phyloP scores from a whole-genome alignment of 768 basidiomycete species.

The Suillus bovinus region DNA sequence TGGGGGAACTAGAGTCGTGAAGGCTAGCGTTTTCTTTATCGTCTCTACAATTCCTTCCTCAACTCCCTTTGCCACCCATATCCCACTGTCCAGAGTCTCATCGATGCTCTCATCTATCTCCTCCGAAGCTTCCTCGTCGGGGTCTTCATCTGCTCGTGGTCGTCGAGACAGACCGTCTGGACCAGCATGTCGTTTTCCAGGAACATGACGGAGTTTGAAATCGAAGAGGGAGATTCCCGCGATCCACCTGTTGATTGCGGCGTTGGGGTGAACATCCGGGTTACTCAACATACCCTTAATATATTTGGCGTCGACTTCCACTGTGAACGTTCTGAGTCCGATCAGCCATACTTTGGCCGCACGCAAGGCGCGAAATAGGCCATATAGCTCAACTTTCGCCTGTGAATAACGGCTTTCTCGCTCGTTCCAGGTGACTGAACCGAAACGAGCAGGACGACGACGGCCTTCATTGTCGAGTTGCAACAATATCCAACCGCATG shows the following conservation, averaged over 20 bases:
- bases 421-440: slow-evolving; percentile 27
- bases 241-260: too few species aligned
- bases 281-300: too few species aligned
- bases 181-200: too few species aligned
- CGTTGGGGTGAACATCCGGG: too few species aligned
- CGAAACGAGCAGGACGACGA: slow-evolving; percentile 29
- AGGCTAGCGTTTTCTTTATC: too few species aligned
- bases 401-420: slow-evolving; percentile 34
- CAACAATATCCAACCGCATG: slow-evolving; percentile 37
- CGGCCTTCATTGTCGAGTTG: slow-evolving; percentile 27
- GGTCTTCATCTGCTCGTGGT: too few species aligned
- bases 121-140: neutral
- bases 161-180: too few species aligned
- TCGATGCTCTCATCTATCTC: neutral
- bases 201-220: too few species aligned
- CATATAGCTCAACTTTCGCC: slow-evolving; percentile 43
- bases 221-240: too few species aligned
- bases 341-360: slow-evolving; percentile 32
- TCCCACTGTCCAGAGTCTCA: neutral
- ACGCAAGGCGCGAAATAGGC: slow-evolving; percentile 33
- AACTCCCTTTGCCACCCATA: neutral
- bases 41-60: too few species aligned
- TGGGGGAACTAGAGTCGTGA: too few species aligned
- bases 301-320: slow-evolving; percentile 9
- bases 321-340: slow-evolving; percentile 29